Conservation (phyloP, 805 yeast species). For the Allodekkera sacchari region DNA sequence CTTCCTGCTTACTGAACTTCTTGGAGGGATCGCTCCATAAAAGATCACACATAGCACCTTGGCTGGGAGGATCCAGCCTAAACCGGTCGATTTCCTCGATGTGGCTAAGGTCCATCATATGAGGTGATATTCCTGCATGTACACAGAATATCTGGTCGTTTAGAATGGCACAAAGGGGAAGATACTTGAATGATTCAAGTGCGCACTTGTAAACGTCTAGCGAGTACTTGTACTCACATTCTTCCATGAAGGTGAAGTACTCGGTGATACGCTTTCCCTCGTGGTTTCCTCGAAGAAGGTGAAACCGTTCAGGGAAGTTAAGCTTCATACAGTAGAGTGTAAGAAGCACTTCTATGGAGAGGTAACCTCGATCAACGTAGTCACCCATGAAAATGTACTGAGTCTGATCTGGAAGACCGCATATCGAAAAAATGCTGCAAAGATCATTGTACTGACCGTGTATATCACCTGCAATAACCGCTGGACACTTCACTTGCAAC, state of each 20-base stretch:
- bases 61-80: constrained; percentile 77
- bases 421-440: constrained; percentile 83
- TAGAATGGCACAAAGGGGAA: constrained; percentile 89
- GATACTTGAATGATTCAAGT: constrained; percentile 68
- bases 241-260: constrained; percentile 87
- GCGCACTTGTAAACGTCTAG: constrained; percentile 58
- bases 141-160: constrained; percentile 91
- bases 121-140: constrained; percentile 93
- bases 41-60: constrained; percentile 88
- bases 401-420: constrained; percentile 77
- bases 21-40: constrained; percentile 95
- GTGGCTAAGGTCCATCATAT: constrained; percentile 61
- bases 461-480: constrained; percentile 91
- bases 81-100: constrained; percentile 64
- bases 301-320: constrained; percentile 64
- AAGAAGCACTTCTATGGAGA: constrained; percentile 76
- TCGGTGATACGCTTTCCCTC: constrained; percentile 91
- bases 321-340: constrained; percentile 74
- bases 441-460: constrained; percentile 96
- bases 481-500: constrained; percentile 78
- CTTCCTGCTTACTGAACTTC: constrained; percentile 52
- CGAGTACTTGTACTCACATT: constrained; percentile 81
- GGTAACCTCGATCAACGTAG: constrained; percentile 92
- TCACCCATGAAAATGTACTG: constrained; percentile 85
- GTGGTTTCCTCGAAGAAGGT: constrained; percentile 88